phyloP scores from a whole-genome alignment of 306 rosid genomes.

The Malus fusca region DNA sequence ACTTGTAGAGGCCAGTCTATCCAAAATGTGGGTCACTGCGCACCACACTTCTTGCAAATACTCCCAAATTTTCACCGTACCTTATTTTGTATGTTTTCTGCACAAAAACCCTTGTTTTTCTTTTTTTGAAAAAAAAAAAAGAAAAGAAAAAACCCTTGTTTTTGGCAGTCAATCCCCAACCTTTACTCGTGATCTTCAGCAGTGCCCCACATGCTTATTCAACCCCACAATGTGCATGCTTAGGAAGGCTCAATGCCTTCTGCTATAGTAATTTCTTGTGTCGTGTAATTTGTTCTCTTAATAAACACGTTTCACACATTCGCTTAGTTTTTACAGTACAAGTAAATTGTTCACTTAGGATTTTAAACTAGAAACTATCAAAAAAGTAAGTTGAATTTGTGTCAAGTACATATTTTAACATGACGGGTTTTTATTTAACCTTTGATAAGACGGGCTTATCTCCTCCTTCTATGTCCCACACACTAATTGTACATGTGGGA shows the following conservation, averaged over 20 bases:
- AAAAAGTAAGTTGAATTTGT: neutral
- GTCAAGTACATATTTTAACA: neutral
- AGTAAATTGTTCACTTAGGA: neutral
- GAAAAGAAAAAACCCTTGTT: too few relatives aligned
- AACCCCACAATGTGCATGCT: neutral
- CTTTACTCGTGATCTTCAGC: neutral
- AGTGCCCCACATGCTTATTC: neutral
- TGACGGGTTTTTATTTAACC: neutral
- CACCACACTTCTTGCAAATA: neutral
- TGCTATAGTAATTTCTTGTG: too few relatives aligned
- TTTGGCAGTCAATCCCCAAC: neutral
- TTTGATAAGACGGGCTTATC: neutral
- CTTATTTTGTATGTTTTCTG: neutral
- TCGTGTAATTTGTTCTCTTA: too few relatives aligned
- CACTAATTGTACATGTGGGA: neutral
- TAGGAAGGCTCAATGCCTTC: neutral
- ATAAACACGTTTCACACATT: accelerated
- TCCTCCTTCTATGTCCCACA: neutral
- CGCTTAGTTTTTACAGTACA: neutral
- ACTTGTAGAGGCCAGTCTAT: neutral
- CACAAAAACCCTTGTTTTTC: neutral
- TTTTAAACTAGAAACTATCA: neutral
- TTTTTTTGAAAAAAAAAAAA: too few relatives aligned
- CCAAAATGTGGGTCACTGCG: neutral
- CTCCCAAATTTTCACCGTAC: neutral